These are phyloP conservation scores for Ophiocordyceps australis DNA, from an alignment of 2,329 filamentous ascomycete species.

Conservation along the genomic window DNA sequence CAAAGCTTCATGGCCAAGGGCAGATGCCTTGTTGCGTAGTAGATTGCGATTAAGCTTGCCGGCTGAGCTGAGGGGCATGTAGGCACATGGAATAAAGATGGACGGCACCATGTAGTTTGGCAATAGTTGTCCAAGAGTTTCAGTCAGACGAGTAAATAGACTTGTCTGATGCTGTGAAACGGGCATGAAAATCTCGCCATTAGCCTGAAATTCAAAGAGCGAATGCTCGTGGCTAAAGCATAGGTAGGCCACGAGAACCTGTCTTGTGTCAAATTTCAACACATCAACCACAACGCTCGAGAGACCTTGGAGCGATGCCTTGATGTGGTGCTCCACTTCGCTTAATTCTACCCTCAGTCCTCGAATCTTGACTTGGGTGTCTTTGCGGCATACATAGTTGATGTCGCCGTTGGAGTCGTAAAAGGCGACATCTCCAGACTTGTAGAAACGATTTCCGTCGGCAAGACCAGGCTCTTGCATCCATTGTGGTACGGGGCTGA, in stretches of 20 bases:
- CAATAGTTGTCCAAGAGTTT: constrained; percentile 2
- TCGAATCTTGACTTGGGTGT: not conserved
- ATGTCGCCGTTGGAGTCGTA: not conserved
- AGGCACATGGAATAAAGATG: constrained; percentile 5
- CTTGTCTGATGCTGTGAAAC: not conserved
- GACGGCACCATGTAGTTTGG: constrained; percentile 7
- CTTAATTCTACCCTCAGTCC: not conserved
- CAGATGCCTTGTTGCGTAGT: not conserved
- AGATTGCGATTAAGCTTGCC: constrained; percentile 5
- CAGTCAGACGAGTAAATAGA: not conserved
- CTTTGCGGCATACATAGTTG: not conserved
- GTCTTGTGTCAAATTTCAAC: not conserved
- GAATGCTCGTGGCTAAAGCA: not conserved
- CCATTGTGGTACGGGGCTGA: not conserved
- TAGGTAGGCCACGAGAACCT: not conserved
- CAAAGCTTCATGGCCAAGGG: constrained; percentile 1
- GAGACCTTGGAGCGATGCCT: not conserved
- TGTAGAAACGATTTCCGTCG: not conserved
- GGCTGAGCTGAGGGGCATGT: constrained; percentile 6
- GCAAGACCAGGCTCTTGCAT: too few relatives aligned
- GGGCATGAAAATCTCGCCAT: not conserved
- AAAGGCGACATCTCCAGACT: not conserved
- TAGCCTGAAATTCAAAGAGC: not conserved
- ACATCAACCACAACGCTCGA: not conserved
- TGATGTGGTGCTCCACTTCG: not conserved